phyloP scores from a whole-genome alignment of 768 basidiomycete species.

The Kwoniella dejecticola region DNA sequence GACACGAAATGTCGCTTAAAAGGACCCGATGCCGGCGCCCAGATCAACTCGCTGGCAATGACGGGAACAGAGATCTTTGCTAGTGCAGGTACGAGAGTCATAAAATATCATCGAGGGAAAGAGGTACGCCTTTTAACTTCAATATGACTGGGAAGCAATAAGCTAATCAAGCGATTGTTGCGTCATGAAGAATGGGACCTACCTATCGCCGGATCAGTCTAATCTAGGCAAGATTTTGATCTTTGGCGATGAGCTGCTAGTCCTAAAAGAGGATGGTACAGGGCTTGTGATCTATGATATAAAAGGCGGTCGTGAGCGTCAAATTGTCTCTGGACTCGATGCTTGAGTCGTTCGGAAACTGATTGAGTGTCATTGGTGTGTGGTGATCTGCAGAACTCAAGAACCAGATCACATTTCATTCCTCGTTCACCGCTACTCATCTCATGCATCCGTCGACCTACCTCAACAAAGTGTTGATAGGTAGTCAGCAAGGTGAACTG shows the following conservation, averaged over 20 bases:
- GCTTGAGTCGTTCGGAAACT: background rate
- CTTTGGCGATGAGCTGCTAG: slow-evolving; percentile 79
- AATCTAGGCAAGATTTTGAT: slow-evolving; percentile 68
- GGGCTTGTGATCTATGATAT: slow-evolving; percentile 79
- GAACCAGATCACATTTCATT: slow-evolving; percentile 73
- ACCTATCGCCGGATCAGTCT: slow-evolving; percentile 24
- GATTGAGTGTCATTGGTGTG: too few species aligned
- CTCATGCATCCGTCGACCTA: slow-evolving; percentile 94
- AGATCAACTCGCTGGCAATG: slow-evolving; percentile 75
- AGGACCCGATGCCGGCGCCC: slow-evolving; percentile 80
- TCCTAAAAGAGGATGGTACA: slow-evolving; percentile 74
- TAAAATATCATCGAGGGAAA: slow-evolving; percentile 85
- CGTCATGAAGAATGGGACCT: slow-evolving; percentile 25
- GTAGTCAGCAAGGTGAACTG: slow-evolving; percentile 74
- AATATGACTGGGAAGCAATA: too few species aligned
- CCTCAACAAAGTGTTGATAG: slow-evolving; percentile 88
- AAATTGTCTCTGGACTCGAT: background rate
- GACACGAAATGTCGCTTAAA: background rate
- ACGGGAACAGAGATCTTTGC: slow-evolving; percentile 86
- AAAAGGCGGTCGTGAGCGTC: slow-evolving; percentile 61
- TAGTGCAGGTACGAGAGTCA: slow-evolving; percentile 66
- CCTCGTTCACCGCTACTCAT: slow-evolving; percentile 78
- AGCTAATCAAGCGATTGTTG: too few species aligned
- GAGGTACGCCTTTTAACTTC: slow-evolving; percentile 61
- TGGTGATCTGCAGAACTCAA: slow-evolving; percentile 67